phyloP scores from a whole-genome alignment of 495 filamentous ascomycete genomes.

The Neurospora africana region DNA sequence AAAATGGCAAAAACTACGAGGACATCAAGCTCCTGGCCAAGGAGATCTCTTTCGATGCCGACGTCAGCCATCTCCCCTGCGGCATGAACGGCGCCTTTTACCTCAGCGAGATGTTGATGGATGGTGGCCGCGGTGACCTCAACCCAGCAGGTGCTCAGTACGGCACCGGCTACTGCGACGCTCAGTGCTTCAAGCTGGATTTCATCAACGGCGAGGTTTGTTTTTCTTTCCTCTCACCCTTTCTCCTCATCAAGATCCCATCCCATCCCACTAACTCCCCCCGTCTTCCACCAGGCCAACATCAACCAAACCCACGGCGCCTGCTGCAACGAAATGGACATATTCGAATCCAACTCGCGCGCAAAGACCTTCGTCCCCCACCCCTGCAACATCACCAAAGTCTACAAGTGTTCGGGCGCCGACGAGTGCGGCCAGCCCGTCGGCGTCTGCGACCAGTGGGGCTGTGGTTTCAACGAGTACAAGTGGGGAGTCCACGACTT shows the following conservation, averaged over 20 bases:
- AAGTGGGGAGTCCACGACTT: constrained; percentile 42
- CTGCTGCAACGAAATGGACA: constrained; percentile 66
- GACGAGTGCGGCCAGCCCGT: constrained; percentile 33
- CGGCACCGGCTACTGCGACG: constrained; percentile 70
- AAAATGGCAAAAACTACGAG: constrained; percentile 43
- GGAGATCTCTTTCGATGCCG: constrained; percentile 62
- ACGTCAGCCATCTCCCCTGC: constrained; percentile 53
- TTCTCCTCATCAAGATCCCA: no score
- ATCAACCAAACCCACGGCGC: constrained; percentile 41
- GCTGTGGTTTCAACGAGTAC: constrained; percentile 39
- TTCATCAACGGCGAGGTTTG: constrained; percentile 57
- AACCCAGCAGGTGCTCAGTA: constrained; percentile 63
- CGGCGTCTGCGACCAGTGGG: constrained; percentile 44
- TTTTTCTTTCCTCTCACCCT: not conserved
- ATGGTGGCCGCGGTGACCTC: constrained; percentile 44
- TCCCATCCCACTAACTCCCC: no score
- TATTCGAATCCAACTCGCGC: constrained; percentile 60
- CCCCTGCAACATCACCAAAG: constrained; percentile 40
- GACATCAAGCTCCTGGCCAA: constrained; percentile 46
- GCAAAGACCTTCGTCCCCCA: constrained; percentile 52
- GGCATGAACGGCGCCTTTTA: constrained; percentile 67
- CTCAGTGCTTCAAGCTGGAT: constrained; percentile 54
- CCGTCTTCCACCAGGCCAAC: constrained; percentile 31
- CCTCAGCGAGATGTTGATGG: constrained; percentile 53
- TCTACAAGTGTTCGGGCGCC: constrained; percentile 33